Evolutionary conservation across 1,139 yeast genomes (phyloP).

Genomic region (Pneumocystis carinii): DNA sequence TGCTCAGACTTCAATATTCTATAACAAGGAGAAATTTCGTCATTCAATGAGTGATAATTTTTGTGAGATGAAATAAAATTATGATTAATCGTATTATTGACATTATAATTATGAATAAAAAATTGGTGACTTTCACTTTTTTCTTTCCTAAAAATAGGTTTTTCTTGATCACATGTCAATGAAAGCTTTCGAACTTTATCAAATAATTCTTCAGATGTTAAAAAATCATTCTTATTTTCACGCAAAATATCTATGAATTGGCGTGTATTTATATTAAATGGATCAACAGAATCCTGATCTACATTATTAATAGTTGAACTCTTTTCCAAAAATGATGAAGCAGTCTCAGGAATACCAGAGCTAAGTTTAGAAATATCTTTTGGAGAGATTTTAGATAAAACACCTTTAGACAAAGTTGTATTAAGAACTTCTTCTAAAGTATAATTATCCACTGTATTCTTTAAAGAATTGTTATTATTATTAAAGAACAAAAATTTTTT

Average conservation of each 20-base stretch:
- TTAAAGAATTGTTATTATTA: neutral
- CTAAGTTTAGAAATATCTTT: neutral
- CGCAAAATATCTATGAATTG: neutral
- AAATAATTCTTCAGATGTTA: neutral
- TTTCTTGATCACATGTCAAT: neutral
- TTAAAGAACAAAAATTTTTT: neutral
- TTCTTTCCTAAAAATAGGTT: neutral
- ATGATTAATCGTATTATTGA: neutral
- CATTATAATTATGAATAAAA: neutral
- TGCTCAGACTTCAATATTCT: neutral
- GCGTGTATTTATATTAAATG: neutral
- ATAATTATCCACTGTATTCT: neutral
- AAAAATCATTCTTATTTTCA: neutral
- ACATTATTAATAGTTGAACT: neutral
- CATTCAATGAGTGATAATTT: neutral
- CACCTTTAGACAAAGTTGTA: neutral
- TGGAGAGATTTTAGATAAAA: neutral
- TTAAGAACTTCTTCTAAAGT: neutral
- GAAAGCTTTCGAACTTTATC: neutral
- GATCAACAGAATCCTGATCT: neutral
- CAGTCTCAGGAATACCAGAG: neutral
- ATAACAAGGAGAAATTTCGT: neutral
- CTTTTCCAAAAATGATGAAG: neutral
- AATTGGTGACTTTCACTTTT: neutral
- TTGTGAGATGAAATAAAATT: neutral